Percentiles rank a stretch among this genome's conserved stretches.
These are phyloP conservation scores for Coffea canephora DNA, from an alignment of 257 asterid genomes.

Conservation along the genomic window DNA sequence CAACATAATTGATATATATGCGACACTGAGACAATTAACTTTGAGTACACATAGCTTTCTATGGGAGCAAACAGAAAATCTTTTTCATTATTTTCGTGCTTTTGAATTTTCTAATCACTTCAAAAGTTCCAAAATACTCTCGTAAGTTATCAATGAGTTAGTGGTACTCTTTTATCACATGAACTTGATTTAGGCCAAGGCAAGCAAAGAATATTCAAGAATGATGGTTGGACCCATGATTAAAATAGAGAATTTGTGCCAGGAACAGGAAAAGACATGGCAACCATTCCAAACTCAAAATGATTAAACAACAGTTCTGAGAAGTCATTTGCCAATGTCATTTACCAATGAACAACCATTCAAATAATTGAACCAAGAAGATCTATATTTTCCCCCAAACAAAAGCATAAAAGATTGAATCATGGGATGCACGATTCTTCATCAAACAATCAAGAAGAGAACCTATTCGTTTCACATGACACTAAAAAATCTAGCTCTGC, in stretches of 20 bases:
- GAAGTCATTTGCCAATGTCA: too few species aligned
- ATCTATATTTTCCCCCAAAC: background rate
- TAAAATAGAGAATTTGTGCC: background rate
- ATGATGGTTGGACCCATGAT: background rate
- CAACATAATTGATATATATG: too few species aligned
- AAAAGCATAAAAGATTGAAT: background rate
- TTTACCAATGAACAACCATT: too few species aligned
- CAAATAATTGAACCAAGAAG: background rate
- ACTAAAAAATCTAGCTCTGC: background rate
- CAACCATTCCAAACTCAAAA: background rate
- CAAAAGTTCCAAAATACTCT: background rate
- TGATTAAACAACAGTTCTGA: background rate
- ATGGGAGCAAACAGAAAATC: too few species aligned
- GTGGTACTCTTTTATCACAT: background rate
- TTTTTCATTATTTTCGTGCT: background rate
- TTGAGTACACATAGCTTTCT: background rate
- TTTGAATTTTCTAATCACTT: background rate
- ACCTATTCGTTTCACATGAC: constrained; percentile 10
- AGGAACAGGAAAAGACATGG: background rate
- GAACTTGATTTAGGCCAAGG: too few species aligned
- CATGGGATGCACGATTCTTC: constrained; percentile 24
- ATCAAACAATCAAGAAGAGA: background rate
- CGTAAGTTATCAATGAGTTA: too few species aligned
- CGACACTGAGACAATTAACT: too few species aligned
- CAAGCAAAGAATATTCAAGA: background rate